Conservation (phyloP, 2,329 filamentous ascomycete species). For the Cytospora piceicola region DNA sequence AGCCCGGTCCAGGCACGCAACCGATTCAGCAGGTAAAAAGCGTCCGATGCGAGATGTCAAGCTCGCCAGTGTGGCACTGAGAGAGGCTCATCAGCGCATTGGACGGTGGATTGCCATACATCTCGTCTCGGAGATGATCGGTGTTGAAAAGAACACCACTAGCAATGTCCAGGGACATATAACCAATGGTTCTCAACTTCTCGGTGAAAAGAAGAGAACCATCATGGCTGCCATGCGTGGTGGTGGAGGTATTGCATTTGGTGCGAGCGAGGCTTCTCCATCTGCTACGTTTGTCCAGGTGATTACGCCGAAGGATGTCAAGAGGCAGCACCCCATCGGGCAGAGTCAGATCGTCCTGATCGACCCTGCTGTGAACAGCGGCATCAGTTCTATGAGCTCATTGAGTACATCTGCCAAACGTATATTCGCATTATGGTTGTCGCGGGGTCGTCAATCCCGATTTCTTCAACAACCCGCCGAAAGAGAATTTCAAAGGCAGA, state of each 20-base stretch:
- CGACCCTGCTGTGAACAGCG: constrained; percentile 65
- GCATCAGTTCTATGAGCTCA: constrained; percentile 53
- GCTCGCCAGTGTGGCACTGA: constrained; percentile 49
- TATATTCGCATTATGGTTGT: constrained; percentile 56
- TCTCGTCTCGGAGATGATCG: constrained; percentile 51
- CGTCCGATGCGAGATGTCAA: constrained; percentile 57
- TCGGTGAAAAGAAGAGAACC: constrained; percentile 50
- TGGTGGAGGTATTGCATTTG: constrained; percentile 64
- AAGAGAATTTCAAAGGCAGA: constrained; percentile 58
- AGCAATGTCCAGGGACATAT: constrained; percentile 54
- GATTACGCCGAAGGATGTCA: constrained; percentile 46
- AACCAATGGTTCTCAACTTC: constrained; percentile 51
- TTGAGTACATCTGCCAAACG: constrained; percentile 49
- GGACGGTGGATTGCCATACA: constrained; percentile 59
- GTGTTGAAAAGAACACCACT: constrained; percentile 53
- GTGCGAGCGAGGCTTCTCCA: constrained; percentile 58
- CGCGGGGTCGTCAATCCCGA: constrained; percentile 56
- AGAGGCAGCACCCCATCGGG: constrained; percentile 44
- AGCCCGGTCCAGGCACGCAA: constrained; percentile 6
- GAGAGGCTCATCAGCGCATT: constrained; percentile 51
- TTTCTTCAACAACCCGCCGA: constrained; percentile 45
- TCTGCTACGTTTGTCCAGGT: constrained; percentile 56
- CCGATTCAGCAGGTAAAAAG: constrained; percentile 45
- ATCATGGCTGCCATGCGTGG: constrained; percentile 67
- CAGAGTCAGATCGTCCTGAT: constrained; percentile 54